A percentile compares a stretch with the other conserved stretches of the same genome.
These are phyloP conservation scores for Usnea hakonensis DNA, from an alignment of 495 filamentous ascomycete species.

Conservation along the genomic window DNA sequence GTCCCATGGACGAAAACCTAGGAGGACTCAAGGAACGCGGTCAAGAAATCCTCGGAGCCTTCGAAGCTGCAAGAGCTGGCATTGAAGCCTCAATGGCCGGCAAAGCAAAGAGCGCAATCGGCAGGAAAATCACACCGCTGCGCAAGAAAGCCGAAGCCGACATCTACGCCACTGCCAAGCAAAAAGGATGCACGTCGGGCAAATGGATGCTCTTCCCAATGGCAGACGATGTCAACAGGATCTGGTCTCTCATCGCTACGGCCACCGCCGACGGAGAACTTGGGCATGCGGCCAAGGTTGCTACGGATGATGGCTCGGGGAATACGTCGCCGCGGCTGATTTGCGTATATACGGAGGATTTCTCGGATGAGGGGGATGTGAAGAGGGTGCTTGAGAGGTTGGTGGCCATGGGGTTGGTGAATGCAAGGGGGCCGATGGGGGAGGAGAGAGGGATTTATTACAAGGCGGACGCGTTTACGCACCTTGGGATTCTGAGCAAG, in stretches of 20 bases:
- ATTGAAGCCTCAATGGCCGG: slow-evolving; percentile 35
- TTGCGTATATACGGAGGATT: slow-evolving; percentile 72
- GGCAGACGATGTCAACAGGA: slow-evolving; percentile 45
- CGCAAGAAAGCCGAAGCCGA: slow-evolving; percentile 42
- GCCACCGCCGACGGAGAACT: slow-evolving; percentile 58
- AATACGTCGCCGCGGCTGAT: slow-evolving; percentile 44
- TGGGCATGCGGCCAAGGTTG: slow-evolving; percentile 63
- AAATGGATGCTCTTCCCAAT: slow-evolving; percentile 83
- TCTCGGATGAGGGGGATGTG: slow-evolving; percentile 59
- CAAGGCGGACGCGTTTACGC: slow-evolving; percentile 73
- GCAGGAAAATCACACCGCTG: slow-evolving; percentile 44
- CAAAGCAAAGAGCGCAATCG: slow-evolving; percentile 35
- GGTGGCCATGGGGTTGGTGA: slow-evolving; percentile 51
- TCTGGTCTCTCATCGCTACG: slow-evolving; percentile 56
- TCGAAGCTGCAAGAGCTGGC: slow-evolving; percentile 30
- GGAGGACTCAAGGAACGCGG: slow-evolving; percentile 40
- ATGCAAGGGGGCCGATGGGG: slow-evolving; percentile 17
- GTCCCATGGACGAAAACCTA: slow-evolving; percentile 28
- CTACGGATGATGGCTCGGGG: slow-evolving; percentile 40
- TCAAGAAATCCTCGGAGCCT: slow-evolving; percentile 32
- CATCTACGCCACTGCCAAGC: slow-evolving; percentile 49
- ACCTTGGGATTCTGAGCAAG: slow-evolving; percentile 54
- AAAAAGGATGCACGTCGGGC: slow-evolving; percentile 49
- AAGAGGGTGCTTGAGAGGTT: slow-evolving; percentile 55
- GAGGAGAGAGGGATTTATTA: slow-evolving; percentile 58